These are phyloP conservation scores for Paulownia fortunei DNA, from an alignment of 257 asterid species.

Conservation along the genomic window DNA sequence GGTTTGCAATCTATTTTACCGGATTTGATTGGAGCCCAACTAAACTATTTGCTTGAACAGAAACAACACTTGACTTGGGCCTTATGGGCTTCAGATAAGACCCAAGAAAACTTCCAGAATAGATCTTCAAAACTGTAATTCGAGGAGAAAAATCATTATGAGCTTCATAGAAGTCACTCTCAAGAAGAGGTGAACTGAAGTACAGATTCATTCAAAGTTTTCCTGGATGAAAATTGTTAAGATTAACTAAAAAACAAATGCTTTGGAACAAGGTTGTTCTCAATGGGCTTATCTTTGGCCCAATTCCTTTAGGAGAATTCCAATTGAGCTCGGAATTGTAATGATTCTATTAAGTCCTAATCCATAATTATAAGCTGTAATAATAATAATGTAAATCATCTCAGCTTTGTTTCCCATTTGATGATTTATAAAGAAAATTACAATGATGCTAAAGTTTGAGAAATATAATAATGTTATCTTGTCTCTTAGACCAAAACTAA, in stretches of 20 bases:
- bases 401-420: neutral
- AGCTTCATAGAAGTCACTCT: too few species aligned
- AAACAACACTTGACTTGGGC: too few species aligned
- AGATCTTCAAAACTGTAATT: too few species aligned
- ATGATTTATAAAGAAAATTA: neutral
- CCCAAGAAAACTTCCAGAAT: too few species aligned
- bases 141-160: too few species aligned
- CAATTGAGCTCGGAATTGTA: neutral
- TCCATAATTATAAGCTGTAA: too few species aligned
- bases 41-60: too few species aligned
- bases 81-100: too few species aligned
- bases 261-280: neutral
- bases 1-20: neutral
- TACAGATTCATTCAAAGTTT: too few species aligned
- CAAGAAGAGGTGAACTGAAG: too few species aligned
- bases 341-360: neutral
- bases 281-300: neutral
- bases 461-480: neutral
- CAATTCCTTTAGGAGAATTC: neutral
- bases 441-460: neutral
- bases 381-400: too few species aligned
- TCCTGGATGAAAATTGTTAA: too few species aligned
- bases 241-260: neutral
- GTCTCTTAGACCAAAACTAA: neutral
- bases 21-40: neutral